A percentile compares a stretch with the other conserved stretches of the same genome.
These are phyloP conservation scores for Pythium sp. DNA, from an alignment of 352 stramenopile species.

Conservation along the genomic window DNA sequence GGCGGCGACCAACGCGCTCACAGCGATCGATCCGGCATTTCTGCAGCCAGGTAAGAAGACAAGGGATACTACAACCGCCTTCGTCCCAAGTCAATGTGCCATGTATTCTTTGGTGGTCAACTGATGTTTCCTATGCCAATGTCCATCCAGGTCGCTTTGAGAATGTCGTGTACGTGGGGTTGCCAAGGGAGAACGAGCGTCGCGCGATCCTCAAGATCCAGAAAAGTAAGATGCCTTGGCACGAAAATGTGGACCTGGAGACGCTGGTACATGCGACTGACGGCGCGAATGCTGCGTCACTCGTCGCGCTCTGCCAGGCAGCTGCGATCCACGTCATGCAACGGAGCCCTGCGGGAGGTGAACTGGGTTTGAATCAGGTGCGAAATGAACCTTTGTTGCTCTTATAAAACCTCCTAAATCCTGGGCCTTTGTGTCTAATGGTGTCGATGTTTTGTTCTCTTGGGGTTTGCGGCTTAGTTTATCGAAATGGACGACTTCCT, in stretches of 20 bases:
- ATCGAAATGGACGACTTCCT: constrained; percentile 50
- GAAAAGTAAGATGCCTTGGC: constrained; percentile 68
- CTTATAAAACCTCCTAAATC: too few relatives aligned
- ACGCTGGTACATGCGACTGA: constrained; percentile 54
- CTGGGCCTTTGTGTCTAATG: background rate
- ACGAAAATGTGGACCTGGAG: constrained; percentile 40
- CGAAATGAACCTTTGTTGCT: background rate
- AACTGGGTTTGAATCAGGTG: constrained; percentile 23
- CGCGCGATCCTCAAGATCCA: constrained; percentile 68
- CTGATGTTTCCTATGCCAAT: background rate
- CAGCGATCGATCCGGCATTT: constrained; percentile 78
- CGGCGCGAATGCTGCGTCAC: constrained; percentile 65
- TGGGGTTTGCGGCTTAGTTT: constrained; percentile 10
- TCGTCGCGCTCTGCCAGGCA: constrained; percentile 68
- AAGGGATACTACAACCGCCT: background rate
- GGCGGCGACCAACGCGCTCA: constrained; percentile 72
- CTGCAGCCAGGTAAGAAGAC: constrained; percentile 58
- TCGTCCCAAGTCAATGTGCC: background rate
- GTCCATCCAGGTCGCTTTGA: constrained; percentile 64
- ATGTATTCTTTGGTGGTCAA: background rate
- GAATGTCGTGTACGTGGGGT: constrained; percentile 74
- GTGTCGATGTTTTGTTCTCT: background rate
- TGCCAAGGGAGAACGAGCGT: constrained; percentile 53
- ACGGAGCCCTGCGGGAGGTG: constrained; percentile 25
- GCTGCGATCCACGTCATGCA: constrained; percentile 78